Evolutionary conservation across 495 filamentous ascomycete genomes (phyloP).

Genomic region (Schizothecium vesticola): DNA sequence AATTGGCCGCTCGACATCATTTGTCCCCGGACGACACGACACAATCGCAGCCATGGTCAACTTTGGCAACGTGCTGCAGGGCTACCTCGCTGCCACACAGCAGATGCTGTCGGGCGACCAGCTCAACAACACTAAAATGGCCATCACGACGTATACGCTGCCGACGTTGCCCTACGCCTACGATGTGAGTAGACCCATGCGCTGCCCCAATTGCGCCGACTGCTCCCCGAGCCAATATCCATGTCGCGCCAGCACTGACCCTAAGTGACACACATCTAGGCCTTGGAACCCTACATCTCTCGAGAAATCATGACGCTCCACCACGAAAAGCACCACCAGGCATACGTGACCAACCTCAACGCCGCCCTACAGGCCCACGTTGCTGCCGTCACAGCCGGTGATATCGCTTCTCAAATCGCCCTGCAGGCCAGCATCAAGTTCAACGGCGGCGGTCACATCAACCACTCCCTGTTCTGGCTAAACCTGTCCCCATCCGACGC

Average conservation of each 20-base stretch:
- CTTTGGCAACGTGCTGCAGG: conserved; percentile 22
- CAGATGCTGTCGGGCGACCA: conserved; percentile 19
- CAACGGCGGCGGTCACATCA: conserved; percentile 87
- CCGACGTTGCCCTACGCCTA: conserved; percentile 42
- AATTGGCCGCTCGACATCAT: background rate
- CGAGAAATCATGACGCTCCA: conserved; percentile 93
- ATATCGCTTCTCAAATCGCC: conserved; percentile 59
- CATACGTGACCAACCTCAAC: conserved; percentile 70
- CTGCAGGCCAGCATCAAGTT: conserved; percentile 79
- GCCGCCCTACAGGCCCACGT: conserved; percentile 49
- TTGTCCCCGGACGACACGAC: background rate
- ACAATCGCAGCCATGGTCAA: conserved; percentile 26
- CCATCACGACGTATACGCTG: conserved; percentile 31
- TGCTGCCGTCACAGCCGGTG: conserved; percentile 44
- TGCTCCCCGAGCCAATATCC: background rate
- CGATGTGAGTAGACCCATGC: conserved; percentile 33
- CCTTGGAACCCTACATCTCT: conserved; percentile 85
- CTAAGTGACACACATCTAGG: conserved; percentile 45
- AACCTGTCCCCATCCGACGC: conserved; percentile 69
- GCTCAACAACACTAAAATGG: conserved; percentile 27
- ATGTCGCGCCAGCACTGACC: background rate
- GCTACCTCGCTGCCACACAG: conserved; percentile 24
- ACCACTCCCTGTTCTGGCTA: conserved; percentile 92
- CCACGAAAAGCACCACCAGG: conserved; percentile 66
- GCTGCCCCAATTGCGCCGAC: background rate